phyloP scores from a whole-genome alignment of 2,329 filamentous ascomycete genomes.

The Arthrobotrys sinensis region DNA sequence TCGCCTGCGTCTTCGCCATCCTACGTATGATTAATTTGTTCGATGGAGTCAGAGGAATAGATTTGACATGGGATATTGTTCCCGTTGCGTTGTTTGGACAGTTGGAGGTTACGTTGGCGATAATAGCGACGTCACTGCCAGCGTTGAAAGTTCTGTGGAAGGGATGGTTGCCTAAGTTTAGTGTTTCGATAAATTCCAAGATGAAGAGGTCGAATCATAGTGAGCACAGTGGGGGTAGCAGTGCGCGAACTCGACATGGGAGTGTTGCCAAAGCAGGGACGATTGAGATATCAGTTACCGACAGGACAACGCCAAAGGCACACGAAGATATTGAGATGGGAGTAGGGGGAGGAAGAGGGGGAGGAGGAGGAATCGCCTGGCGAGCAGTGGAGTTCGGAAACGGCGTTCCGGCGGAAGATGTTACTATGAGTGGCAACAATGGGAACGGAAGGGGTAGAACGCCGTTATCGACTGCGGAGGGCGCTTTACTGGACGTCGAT shows the following conservation, averaged over 20 bases:
- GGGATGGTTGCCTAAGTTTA: slow-evolving; percentile 23
- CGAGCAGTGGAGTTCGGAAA: slow-evolving; percentile 33
- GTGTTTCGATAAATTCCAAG: slow-evolving; percentile 5
- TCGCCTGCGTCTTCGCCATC: slow-evolving; percentile 43
- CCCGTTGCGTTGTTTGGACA: slow-evolving; percentile 44
- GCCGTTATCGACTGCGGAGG: slow-evolving; percentile 31
- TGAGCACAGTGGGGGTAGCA: slow-evolving; percentile 14
- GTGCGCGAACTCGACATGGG: slow-evolving; percentile 16
- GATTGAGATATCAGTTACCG: neutral
- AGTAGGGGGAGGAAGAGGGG: neutral
- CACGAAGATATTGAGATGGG: slow-evolving; percentile 37
- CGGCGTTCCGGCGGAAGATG: slow-evolving; percentile 4
- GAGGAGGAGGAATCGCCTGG: slow-evolving; percentile 11
- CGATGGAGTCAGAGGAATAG: slow-evolving; percentile 39
- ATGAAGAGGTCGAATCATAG: slow-evolving; percentile 23
- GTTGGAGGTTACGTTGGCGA: slow-evolving; percentile 46
- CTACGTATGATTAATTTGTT: slow-evolving; percentile 46
- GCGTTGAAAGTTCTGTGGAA: slow-evolving; percentile 48
- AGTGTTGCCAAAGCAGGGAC: slow-evolving; percentile 17
- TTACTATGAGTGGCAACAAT: neutral
- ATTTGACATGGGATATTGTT: slow-evolving; percentile 51
- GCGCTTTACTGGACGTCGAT: slow-evolving; percentile 25
- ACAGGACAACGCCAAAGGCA: neutral
- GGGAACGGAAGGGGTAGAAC: neutral
- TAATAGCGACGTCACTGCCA: slow-evolving; percentile 44